phyloP scores from a whole-genome alignment of 2,329 filamentous ascomycete genomes.

The Orbilia ellipsospora region DNA sequence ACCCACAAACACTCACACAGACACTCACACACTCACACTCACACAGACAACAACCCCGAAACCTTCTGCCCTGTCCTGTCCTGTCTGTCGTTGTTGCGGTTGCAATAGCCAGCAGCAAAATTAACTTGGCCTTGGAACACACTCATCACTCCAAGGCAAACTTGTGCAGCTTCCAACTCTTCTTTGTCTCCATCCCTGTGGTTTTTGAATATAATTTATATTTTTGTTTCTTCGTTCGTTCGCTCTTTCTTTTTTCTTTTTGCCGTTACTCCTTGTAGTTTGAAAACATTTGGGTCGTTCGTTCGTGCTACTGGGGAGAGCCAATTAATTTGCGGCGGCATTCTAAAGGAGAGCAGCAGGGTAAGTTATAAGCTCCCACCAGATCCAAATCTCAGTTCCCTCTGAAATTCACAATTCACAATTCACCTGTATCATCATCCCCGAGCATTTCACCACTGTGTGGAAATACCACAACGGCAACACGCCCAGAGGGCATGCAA shows the following conservation, averaged over 20 bases:
- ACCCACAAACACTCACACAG: no score
- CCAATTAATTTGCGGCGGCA: constrained; percentile 4
- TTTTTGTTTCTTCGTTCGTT: no score
- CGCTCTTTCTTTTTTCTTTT: no score
- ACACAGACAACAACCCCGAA: neutral
- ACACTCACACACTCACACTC: neutral
- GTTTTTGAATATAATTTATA: no score
- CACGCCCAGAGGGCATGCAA: neutral
- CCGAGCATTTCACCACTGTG: neutral
- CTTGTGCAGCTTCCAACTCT: no score
- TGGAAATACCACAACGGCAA: constrained; percentile 1
- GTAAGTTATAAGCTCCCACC: neutral
- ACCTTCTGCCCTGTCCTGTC: neutral
- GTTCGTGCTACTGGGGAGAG: neutral
- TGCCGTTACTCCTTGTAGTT: constrained; percentile 5
- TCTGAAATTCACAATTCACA: neutral
- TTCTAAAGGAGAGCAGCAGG: constrained; percentile 10
- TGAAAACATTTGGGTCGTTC: neutral
- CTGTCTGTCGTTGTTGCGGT: neutral
- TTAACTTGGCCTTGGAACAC: no score
- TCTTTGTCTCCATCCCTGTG: no score
- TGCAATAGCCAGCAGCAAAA: no score
- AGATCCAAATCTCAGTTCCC: neutral
- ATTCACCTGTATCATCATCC: constrained; percentile 1
- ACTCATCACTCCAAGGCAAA: no score